Percentiles rank a stretch among this genome's conserved stretches.
phyloP scores from a whole-genome alignment of 2,329 filamentous ascomycete genomes.

The Colletotrichum sp. region DNA sequence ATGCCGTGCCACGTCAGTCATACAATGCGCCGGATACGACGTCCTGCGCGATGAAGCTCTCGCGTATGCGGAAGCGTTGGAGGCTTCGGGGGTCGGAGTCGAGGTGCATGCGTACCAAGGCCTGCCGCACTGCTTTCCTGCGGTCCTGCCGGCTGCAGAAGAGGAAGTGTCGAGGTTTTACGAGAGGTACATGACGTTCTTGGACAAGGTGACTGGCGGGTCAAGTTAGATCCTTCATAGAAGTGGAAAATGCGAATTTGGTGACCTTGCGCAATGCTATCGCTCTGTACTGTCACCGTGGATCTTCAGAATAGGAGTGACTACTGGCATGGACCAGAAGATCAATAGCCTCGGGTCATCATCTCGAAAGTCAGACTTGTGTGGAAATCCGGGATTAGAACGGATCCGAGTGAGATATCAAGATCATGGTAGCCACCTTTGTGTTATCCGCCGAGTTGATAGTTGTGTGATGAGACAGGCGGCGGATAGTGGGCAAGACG shows the following conservation, averaged over 20 bases:
- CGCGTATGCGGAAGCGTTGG: conserved; percentile 40
- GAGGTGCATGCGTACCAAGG: conserved; percentile 36
- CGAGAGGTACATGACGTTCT: not conserved
- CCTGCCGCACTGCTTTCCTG: conserved; percentile 38
- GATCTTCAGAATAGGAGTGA: no score
- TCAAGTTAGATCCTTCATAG: not conserved
- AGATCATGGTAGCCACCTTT: no score
- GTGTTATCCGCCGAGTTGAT: no score
- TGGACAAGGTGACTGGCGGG: not conserved
- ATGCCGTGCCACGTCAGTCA: conserved; percentile 24
- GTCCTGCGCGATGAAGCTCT: conserved; percentile 41
- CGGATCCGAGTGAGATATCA: no score
- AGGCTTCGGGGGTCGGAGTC: conserved; percentile 32
- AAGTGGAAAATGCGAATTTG: not conserved
- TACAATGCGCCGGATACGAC: conserved; percentile 37
- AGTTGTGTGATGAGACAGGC: no score
- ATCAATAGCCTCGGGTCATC: not conserved
- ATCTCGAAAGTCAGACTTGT: not conserved
- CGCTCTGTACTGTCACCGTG: no score
- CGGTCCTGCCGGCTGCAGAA: not conserved
- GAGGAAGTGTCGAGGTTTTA: not conserved
- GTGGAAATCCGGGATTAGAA: no score
- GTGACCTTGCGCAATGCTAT: no score
- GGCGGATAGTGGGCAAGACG: no score
- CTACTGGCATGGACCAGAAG: not conserved